Evolutionary conservation across 345 rosid genomes (phyloP), one percentile per base, ranked within the genome.

Genomic region (Viola odorata): DNA sequence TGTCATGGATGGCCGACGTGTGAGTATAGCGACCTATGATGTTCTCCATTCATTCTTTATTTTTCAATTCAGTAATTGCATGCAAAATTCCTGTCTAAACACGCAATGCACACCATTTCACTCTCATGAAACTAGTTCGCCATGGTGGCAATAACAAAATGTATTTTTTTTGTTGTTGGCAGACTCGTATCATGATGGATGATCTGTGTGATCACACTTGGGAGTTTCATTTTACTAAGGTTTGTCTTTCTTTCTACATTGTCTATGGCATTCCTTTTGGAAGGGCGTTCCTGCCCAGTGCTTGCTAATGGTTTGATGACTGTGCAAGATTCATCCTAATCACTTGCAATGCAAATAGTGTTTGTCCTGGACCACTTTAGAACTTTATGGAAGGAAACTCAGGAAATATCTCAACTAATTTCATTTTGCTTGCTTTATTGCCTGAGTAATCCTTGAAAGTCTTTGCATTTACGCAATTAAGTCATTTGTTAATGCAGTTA

Each of bases 141-240:
- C 38, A 5, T 32, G 16, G 13, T 3, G 7, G 38, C 12, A 16
- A 32, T 17, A n/a, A 16, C 7, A 7, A 39, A 44, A 60, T 9
- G 50, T 45, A 53, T 70, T 37, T 6, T 52, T 45, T 59, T 53
- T 12, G 32, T 49, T 16, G 41, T 5, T 81, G 50, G 45, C 79
- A 85, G 90, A 65, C 32, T 54, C 79, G 85, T 57, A 85, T 85
- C 60, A 63, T 57, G 67, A 80, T 67, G 74, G 85, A 80, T 50
- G 85, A 84, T 66, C 76, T 84, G 3, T 82, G 84, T 48, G 87
- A 80, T 62, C 87, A 84, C 71, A 75, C 52, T 39, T 84, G 86
- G 90, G 85, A 80, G 53, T 82, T 82, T 61, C 90, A 80, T 70
- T 78, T 80, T 53, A 63, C 62, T 42, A 68, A 78, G 87, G 89